phyloP scores from a whole-genome alignment of 306 rosid genomes.

The Cajanus cajan region DNA sequence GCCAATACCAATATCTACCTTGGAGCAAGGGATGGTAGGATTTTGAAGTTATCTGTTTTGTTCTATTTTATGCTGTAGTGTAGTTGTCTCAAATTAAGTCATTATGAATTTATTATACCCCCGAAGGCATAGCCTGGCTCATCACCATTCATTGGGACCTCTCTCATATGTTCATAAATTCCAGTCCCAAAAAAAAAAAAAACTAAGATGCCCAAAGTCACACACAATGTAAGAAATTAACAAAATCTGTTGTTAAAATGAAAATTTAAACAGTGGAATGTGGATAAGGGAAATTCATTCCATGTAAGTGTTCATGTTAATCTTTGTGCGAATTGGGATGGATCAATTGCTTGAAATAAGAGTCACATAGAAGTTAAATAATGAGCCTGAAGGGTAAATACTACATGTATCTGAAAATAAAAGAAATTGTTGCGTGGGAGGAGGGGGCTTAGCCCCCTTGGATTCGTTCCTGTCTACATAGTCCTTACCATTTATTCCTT shows the following conservation, averaged over 20 bases:
- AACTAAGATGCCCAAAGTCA: neutral
- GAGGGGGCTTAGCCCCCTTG: neutral
- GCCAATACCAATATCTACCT: conserved; percentile 69
- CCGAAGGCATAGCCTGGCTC: neutral
- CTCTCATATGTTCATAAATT: neutral
- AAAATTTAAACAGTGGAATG: neutral
- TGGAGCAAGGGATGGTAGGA: conserved; percentile 89
- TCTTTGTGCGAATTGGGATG: neutral
- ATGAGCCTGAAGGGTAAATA: neutral
- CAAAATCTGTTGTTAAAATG: neutral
- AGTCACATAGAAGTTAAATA: neutral
- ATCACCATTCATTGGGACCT: neutral
- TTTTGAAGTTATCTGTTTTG: conserved; percentile 19
- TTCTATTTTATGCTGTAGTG: conserved; percentile 9
- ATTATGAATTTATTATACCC: conserved; percentile 11
- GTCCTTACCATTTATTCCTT: neutral
- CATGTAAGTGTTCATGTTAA: neutral
- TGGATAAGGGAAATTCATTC: neutral
- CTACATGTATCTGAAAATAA: neutral
- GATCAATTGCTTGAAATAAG: neutral
- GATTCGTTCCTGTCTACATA: neutral
- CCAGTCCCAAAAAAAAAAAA: neutral
- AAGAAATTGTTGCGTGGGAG: neutral
- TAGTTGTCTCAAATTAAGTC: conserved; percentile 3
- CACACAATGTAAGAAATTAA: neutral